Evolutionary conservation across 163 green algal species (phyloP).

Genomic region (Volvox carteri): DNA sequence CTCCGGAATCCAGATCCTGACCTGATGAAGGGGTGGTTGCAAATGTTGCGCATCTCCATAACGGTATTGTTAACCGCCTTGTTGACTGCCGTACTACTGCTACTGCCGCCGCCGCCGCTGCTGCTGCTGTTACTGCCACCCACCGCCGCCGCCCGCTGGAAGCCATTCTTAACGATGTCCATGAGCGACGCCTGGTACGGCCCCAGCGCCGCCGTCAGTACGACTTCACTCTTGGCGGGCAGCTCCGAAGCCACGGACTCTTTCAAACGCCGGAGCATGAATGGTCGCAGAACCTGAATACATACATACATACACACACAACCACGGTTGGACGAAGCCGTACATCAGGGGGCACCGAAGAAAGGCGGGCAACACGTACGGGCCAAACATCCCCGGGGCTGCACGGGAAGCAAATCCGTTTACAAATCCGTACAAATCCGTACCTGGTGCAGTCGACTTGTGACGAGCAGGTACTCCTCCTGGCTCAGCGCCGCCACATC

Average conservation of each 20-base stretch:
- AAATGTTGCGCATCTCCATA: conserved; percentile 92
- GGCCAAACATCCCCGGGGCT: no score
- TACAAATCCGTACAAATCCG: no score
- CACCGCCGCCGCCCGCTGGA: not conserved
- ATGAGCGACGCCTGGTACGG: conserved; percentile 82
- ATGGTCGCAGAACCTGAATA: conserved; percentile 95
- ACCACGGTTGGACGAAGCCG: no score
- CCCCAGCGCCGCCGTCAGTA: conserved; percentile 73
- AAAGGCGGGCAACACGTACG: no score
- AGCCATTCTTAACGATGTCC: conserved; percentile 64
- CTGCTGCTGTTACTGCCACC: not conserved
- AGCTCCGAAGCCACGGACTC: conserved; percentile 87
- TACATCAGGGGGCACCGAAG: no score
- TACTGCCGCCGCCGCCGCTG: not conserved
- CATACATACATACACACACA: no score
- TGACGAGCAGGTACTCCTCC: conserved; percentile 92
- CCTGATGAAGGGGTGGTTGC: conserved; percentile 90
- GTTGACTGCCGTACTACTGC: conserved; percentile 14
- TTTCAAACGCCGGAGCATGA: conserved; percentile 96
- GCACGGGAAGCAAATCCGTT: no score
- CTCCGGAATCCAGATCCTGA: no score
- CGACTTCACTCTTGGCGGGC: conserved; percentile 82
- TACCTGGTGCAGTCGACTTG: conserved; percentile 88
- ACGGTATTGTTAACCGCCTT: conserved; percentile 83
- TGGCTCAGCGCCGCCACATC: conserved; percentile 61